Evolutionary conservation across 208 protist species (phyloP), one percentile per base, ranked within the genome.

Genomic region (Acanthamoeba castellanii): DNA sequence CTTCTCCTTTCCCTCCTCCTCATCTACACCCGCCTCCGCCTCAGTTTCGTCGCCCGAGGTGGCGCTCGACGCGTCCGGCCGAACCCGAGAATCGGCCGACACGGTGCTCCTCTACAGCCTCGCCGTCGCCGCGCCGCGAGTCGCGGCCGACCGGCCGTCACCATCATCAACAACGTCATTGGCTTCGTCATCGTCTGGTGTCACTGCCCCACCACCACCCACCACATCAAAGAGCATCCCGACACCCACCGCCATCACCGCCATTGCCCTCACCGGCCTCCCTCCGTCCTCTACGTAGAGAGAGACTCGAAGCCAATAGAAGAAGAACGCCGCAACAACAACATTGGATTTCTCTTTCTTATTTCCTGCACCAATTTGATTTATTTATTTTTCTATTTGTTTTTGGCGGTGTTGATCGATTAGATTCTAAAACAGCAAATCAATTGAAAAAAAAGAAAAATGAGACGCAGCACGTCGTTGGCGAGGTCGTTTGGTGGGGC

Each of bases 41-140:
- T 27, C 34, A 57, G 55, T 37, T 47, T 55, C 76, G 8, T 47
- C 76, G 16, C 32, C 76, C 2, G n/a, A 13, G 37, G 76, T 32
- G 47, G 42, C 16, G 13, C 22, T 32, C 11, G 76, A 84, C 16
- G 76, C 27, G 5, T 37, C 30, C 8, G 27, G 30, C 30, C 3
- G 68, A 7, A 27, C 68, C 2, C 68, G 68, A 76, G 68, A 76
- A 32, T 16, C 59, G 59, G 68, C 68, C 27, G 18, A 16, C 68
- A 76, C 68, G 25, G 76, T 84, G 2, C 76, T 84, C 42, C 18
- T 84, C 27, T 84, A 84, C 76, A 55, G 76, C 42, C 76, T 84
- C n/a, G 45, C 76, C n/a, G 11, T 84, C 11, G 34, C 76, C 11
- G 76, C 22, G 20, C 13, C 59, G 59, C 13, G 20, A n/a, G 59